Base-by-base conservation (phyloP, 495 filamentous ascomycete species). In the Penicillium pulvis region DNA sequence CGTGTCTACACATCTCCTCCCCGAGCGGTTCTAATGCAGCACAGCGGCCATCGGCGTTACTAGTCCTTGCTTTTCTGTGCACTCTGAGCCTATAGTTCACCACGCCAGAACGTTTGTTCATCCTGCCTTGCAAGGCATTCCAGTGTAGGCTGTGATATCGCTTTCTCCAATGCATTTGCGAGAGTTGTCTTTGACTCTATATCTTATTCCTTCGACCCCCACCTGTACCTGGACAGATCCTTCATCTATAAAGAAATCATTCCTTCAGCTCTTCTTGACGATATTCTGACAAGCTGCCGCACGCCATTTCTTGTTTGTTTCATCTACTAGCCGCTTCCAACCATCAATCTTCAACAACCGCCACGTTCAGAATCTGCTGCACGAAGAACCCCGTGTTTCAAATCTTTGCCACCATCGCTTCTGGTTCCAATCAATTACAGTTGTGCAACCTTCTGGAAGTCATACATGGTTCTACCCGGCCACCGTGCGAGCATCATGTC, bases 91-190 rank as follows among this genome's bases (percentile, higher is more conserved):
- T 75, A 73, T 77, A 67, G 71, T 71, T 71, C 57, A 55, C 59
- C 63, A 61, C 60, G 57, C 58, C 61, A 61, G 57, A 67, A 55
- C 57, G 57, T 57, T 60, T 60, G 51, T 66, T 64, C 66, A 50
- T 59, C 64, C 69, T 75, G 70, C 72, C 75, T 76, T 58, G 70
- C 69, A 63, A 76, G 72, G 72, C 73, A 70, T 61, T 68, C 59
- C 67, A 60, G 52, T 61, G 61, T 46, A 62, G 53, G 62, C 60
- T 57, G 67, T 71, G 64, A 72, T 71, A 67, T 71, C 64, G 46
- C 0, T 17, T 49, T 53, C 59, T 51, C 57, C 59, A 61, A 56
- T 55, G 49, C 54, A 59, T 56, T 61, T 57, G 45, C 53, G 33
- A 59, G 48, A 63, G 51, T 44, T 44, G 53, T n/a, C 55, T 41